Conservation (phyloP, 73 alveolate species). For the Breviolum minutum region DNA sequence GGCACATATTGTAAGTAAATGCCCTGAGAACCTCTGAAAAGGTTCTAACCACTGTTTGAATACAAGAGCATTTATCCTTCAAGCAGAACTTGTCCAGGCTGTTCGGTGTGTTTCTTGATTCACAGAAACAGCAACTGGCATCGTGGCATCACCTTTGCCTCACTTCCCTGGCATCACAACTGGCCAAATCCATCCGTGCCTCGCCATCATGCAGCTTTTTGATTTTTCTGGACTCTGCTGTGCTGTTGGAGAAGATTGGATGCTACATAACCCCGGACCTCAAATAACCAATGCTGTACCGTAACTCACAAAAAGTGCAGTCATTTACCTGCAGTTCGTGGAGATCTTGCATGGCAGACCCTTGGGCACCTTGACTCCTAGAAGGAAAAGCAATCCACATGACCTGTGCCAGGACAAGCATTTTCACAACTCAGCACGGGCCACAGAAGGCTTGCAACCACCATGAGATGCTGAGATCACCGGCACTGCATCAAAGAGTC, state of each 20-base stretch:
- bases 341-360: neutral
- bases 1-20: neutral
- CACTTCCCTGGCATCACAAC: constrained; percentile 38
- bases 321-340: too few species aligned
- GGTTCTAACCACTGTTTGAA: too few species aligned
- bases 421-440: neutral
- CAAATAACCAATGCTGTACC: too few species aligned
- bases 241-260: too few species aligned
- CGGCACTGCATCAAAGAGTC: neutral
- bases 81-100: neutral
- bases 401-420: neutral
- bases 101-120: neutral
- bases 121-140: neutral
- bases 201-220: too few species aligned
- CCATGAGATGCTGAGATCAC: neutral
- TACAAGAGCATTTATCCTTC: neutral
- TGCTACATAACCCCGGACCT: too few species aligned
- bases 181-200: constrained; percentile 58
- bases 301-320: too few species aligned
- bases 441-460: neutral
- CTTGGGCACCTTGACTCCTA: constrained; percentile 17
- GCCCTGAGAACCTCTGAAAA: too few species aligned
- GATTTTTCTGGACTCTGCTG: too few species aligned
- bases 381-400: neutral
- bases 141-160: neutral